Evolutionary conservation across 2,329 filamentous ascomycete genomes (phyloP).

Genomic region (Sclerotinia spermophila): DNA sequence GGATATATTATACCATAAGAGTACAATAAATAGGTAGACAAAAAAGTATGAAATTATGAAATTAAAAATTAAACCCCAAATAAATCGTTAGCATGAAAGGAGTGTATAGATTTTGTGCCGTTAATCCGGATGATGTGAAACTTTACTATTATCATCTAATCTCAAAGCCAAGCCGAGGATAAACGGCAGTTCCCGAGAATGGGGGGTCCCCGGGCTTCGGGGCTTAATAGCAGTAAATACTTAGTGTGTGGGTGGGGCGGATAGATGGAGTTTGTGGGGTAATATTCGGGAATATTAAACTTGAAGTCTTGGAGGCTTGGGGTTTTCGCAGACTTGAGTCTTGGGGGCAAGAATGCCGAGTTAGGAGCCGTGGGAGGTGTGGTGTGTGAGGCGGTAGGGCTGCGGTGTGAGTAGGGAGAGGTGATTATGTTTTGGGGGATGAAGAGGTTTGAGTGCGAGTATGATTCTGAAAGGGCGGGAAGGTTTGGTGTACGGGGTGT

Average conservation of each 20-base stretch:
- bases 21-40: not conserved
- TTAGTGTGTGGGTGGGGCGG: not conserved
- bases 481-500: not conserved
- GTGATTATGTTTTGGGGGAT: not conserved
- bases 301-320: not conserved
- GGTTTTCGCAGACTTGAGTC: not conserved
- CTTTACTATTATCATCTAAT: not conserved
- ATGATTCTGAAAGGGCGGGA: not conserved
- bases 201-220: not conserved
- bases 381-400: not conserved
- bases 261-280: not conserved
- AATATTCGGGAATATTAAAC: not conserved
- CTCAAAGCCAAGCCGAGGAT: not conserved
- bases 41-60: not conserved
- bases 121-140: not conserved
- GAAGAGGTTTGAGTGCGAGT: not conserved
- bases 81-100: not conserved
- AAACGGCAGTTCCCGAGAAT: not conserved
- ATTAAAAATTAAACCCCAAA: not conserved
- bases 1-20: not conserved
- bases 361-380: not conserved
- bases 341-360: not conserved
- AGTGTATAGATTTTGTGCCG: not conserved
- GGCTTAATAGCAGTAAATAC: not conserved
- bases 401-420: not conserved